Evolutionary conservation across 1,284 basidiomycete genomes (phyloP), one percentile per base, ranked within the genome.

Genomic region (Heterobasidion annosum): DNA sequence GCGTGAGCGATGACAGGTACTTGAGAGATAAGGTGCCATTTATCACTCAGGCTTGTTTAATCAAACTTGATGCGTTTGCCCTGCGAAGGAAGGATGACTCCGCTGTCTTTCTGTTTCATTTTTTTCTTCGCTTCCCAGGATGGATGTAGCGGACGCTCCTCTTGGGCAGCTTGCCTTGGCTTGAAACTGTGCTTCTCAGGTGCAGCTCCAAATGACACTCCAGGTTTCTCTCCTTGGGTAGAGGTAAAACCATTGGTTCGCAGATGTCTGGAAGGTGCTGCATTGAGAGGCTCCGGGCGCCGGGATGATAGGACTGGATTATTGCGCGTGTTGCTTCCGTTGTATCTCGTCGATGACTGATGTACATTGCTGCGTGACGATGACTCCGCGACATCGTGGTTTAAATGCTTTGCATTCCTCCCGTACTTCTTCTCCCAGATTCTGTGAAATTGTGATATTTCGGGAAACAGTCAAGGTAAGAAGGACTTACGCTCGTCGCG

Each of bases 381-480:
- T 40, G 37, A 10, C 37, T 40, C 37, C n/a, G 37, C 37, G 4
- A 25, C 25, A 57, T 59, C 53, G 58, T 82, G 87, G 68, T 88
- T 86, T 69, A 95, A 77, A 70, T 98, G 95, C 67, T 95, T 96
- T 12, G 95, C 95, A 57, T 86, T 83, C 59, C 77, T 82, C 53
- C 95, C 95, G 64, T 85, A 98, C 70, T 95, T 98, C 72, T 94
- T 95, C 73, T 97, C 95, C 93, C 94, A 98, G 59, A 98, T 95
- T 0, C 94, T 97, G 56, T 15, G 58, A 52, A 15, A 50, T 18
- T 50, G 18, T 49, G 34, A 46, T 53, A 54, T 1, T 43, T 34
- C 10, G 34, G n/a, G 45, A 34, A 53, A 56, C 8, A 47, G 51
- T 37, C 25, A 53, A 51, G 59, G 15, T 48, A 53, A 53, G 45